Conservation (phyloP, 1,139 yeast genomes). For the Yamadazyma diddensiae region DNA sequence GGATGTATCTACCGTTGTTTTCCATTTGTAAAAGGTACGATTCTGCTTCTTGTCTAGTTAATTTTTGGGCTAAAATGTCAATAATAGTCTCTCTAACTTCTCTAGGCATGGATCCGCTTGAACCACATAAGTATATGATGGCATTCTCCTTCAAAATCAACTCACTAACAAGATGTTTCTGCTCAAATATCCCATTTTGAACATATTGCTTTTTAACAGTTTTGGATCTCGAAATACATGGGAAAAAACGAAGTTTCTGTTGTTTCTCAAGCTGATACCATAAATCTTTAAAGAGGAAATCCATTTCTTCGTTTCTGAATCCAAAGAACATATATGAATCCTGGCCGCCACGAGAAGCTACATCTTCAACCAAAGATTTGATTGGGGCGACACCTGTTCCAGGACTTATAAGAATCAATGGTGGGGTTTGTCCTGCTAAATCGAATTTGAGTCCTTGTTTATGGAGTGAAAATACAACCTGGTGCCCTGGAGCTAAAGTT, state of each 20-base stretch:
- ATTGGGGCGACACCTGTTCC: conserved; percentile 96
- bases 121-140: conserved; percentile 77
- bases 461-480: conserved; percentile 55
- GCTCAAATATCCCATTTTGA: conserved; percentile 62
- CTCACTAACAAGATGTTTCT: conserved; percentile 47
- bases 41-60: conserved; percentile 47
- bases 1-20: conserved; percentile 64
- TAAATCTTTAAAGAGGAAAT: conserved; percentile 58
- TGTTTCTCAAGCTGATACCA: conserved; percentile 41
- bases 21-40: conserved; percentile 59
- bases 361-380: conserved; percentile 55
- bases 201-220: conserved; percentile 53
- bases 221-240: conserved; percentile 64
- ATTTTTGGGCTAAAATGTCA: conserved; percentile 51
- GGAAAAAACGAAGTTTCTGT: conserved; percentile 33
- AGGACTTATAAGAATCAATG: conserved; percentile 74
- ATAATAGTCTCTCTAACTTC: conserved; percentile 77
- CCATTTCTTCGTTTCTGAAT: conserved; percentile 64
- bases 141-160: conserved; percentile 56
- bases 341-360: conserved; percentile 12
- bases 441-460: conserved; percentile 40
- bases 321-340: conserved; percentile 67
- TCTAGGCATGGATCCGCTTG: conserved; percentile 93
- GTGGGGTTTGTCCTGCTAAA: conserved; percentile 27
- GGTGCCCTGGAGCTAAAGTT: conserved; percentile 43